Conservation (phyloP, 2,329 filamentous ascomycete species). For the Zasmidium citrigriseum region DNA sequence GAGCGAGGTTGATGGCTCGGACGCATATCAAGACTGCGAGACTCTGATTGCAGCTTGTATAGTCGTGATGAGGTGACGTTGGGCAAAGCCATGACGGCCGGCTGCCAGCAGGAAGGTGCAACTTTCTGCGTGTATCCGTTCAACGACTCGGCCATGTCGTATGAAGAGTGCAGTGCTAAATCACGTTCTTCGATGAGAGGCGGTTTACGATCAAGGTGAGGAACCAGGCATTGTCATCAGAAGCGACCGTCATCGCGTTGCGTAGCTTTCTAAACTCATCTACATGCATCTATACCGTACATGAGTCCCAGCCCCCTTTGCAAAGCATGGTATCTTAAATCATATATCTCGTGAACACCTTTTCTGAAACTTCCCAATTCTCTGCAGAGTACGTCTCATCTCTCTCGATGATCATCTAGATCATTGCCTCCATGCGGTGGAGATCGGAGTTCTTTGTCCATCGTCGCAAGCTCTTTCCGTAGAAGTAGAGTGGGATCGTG, state of each 20-base stretch:
- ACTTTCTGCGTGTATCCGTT: neutral
- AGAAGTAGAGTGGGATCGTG: constrained; percentile 44
- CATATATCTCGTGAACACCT: neutral
- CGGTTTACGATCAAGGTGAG: too few species aligned
- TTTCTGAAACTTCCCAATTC: neutral
- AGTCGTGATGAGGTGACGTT: neutral
- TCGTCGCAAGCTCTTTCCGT: constrained; percentile 43
- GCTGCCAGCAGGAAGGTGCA: neutral
- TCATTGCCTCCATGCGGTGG: constrained; percentile 40
- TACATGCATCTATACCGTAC: neutral
- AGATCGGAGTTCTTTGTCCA: constrained; percentile 41
- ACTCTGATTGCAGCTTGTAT: too few species aligned
- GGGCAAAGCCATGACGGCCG: neutral
- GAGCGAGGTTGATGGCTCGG: too few species aligned
- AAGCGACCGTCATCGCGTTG: neutral
- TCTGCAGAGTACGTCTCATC: neutral
- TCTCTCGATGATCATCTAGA: constrained; percentile 15
- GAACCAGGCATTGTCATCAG: neutral
- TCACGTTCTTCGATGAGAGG: too few species aligned
- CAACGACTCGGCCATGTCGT: too few species aligned
- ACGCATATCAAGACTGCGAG: neutral
- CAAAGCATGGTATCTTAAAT: neutral
- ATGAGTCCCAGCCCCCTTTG: neutral
- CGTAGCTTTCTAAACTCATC: neutral
- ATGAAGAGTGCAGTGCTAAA: too few species aligned